A percentile compares a stretch with the other conserved stretches of the same genome.
These are phyloP conservation scores for Calonectria hawksworthii DNA, from an alignment of 2,329 filamentous ascomycete species.

Conservation along the genomic window DNA sequence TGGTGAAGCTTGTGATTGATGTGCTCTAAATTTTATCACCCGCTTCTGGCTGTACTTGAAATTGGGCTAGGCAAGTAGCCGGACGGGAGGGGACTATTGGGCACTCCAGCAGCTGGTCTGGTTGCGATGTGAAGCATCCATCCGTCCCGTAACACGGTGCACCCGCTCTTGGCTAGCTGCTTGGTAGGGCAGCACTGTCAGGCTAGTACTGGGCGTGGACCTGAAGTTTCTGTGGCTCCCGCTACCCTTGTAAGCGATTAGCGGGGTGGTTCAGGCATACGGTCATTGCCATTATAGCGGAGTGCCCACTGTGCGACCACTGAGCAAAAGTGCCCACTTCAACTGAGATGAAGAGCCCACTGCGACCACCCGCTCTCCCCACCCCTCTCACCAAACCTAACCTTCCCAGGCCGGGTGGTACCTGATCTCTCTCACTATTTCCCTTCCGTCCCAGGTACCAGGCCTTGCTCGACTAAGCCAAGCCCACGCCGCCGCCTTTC, in stretches of 20 bases:
- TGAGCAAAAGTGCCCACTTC: conserved; percentile 6
- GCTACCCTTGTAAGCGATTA: not conserved
- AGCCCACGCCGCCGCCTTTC: conserved; percentile 18
- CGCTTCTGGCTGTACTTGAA: not conserved
- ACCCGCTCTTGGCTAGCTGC: conserved; percentile 1
- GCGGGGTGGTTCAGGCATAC: conserved; percentile 4
- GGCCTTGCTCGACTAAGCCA: conserved; percentile 12
- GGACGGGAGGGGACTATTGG: not conserved
- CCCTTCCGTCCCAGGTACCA: not conserved
- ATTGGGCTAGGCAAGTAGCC: conserved; percentile 18
- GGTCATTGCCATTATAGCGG: not conserved
- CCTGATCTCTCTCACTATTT: conserved; percentile 9
- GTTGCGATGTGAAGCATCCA: conserved; percentile 12
- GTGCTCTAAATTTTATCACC: not conserved
- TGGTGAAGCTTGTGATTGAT: not conserved
- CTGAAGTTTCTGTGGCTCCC: conserved; percentile 15
- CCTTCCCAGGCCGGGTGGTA: conserved; percentile 4
- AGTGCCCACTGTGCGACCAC: conserved; percentile 8
- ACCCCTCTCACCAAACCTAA: conserved; percentile 11
- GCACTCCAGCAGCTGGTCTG: not conserved
- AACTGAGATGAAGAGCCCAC: conserved; percentile 19
- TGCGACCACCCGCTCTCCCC: conserved; percentile 19
- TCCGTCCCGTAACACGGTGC: not conserved
- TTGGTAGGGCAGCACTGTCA: conserved; percentile 8
- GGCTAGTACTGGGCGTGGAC: not conserved